These are phyloP conservation scores for Aureobasidium mangrovei DNA, from an alignment of 2,329 filamentous ascomycete genomes.

Conservation along the genomic window DNA sequence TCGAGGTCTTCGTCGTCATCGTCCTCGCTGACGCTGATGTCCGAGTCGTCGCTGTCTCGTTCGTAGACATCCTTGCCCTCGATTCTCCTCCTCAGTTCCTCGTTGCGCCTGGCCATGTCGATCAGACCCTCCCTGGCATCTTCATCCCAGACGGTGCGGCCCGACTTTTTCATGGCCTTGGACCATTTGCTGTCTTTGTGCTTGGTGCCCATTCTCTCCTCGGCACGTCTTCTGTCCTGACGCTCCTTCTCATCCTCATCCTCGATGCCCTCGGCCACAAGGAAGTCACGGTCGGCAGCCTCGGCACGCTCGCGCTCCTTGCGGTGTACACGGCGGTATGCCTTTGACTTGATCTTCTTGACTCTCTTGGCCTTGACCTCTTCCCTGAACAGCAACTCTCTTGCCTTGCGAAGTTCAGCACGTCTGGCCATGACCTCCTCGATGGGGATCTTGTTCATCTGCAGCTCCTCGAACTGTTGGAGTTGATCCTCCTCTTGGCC, in stretches of 20 bases:
- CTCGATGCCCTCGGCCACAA: slow-evolving; percentile 50
- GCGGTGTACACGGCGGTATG: slow-evolving; percentile 84
- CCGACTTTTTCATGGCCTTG: slow-evolving; percentile 69
- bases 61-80: slow-evolving; percentile 58
- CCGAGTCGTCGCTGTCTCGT: slow-evolving; percentile 24
- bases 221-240: slow-evolving; percentile 65
- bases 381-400: slow-evolving; percentile 82
- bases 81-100: slow-evolving; percentile 71
- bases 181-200: slow-evolving; percentile 90
- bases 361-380: slow-evolving; percentile 82
- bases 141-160: slow-evolving; percentile 79
- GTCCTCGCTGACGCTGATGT: slow-evolving; percentile 43
- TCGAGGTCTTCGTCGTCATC: slow-evolving; percentile 59
- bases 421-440: slow-evolving; percentile 65
- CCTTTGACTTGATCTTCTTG: slow-evolving; percentile 98
- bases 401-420: slow-evolving; percentile 65
- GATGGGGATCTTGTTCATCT: slow-evolving; percentile 62
- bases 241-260: slow-evolving; percentile 57
- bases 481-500: slow-evolving; percentile 50
- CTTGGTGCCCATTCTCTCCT: slow-evolving; percentile 75
- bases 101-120: slow-evolving; percentile 73
- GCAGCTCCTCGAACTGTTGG: slow-evolving; percentile 58
- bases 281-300: slow-evolving; percentile 45
- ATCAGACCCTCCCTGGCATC: slow-evolving; percentile 68
- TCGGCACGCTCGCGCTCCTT: slow-evolving; percentile 59